Evolutionary conservation across 345 rosid species (phyloP), one percentile per base, ranked within the genome.

Genomic region (Linum tenue): DNA sequence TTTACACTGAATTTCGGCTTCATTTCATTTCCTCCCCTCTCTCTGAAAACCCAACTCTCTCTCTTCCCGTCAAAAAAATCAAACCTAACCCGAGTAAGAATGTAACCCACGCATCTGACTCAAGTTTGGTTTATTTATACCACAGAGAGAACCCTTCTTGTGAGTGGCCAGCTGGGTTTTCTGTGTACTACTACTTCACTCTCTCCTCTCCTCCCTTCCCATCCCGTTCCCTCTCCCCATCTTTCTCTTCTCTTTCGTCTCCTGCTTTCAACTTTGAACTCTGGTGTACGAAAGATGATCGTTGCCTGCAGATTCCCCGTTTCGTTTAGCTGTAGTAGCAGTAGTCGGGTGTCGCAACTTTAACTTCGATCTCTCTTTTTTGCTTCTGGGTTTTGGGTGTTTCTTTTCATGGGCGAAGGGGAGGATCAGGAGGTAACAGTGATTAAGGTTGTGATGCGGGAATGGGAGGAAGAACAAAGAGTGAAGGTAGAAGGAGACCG

Each of bases 161-260:
- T 17, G 60, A 57, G 60, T 57, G 60, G 60, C 37, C 60, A 57
- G 31, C 60, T 57, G 60, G 60, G 60, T 57, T 57, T 37, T 5
- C 9, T 5, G 37, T 10, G 10, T 57, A 37, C 37, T 57, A 5
- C 38, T 10, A 22, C 38, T 37, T 22, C 60, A 14, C 37, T 57
- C 38, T 37, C 60, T 22, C n/a, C n/a, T n/a, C n/a, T n/a, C 31
- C 59, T 15, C 59, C 16, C 35, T 35, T 4, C 31, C 31, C 31
- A 22, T 22, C 31, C 31, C 31, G 31, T 22, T 22, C 31, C 31
- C 1, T 22, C 31, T 22, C 31, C 31, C 31, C 31, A 22, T 22
- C 31, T 22, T 22, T 22, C 31, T 22, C 31, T 22, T 22, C 31
- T 22, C 31, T 22, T 22, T 22, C 31, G 31, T 22, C 31, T 22